Conservation (phyloP, 352 stramenopile species). For the Globisporangium irregulare region DNA sequence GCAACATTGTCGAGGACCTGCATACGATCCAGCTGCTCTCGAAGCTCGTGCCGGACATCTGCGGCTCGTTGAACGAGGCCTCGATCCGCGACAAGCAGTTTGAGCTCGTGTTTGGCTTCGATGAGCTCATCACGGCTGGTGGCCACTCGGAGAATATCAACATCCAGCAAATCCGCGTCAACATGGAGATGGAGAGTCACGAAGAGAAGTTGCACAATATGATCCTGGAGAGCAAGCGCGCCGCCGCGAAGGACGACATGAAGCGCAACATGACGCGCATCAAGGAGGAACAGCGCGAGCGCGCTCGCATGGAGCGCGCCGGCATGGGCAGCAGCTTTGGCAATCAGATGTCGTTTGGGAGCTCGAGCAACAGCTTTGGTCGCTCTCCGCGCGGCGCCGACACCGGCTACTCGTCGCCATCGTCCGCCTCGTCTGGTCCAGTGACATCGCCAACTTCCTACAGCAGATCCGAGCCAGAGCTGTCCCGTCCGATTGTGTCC, state of each 20-base stretch:
- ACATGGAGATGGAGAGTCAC: conserved; percentile 99
- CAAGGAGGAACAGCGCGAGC: conserved; percentile 86
- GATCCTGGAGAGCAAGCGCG: conserved; percentile 96
- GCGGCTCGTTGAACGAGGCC: conserved; percentile 90
- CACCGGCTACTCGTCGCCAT: conserved; percentile 34
- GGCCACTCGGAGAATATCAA: conserved; percentile 97
- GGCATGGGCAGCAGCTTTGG: conserved; percentile 55
- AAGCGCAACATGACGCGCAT: conserved; percentile 87
- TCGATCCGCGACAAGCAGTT: conserved; percentile 97
- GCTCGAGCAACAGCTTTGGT: conserved; percentile 56
- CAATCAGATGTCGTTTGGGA: conserved; percentile 72
- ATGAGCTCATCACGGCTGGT: conserved; percentile 97
- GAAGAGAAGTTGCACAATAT: conserved; percentile 99
- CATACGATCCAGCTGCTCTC: conserved; percentile 97
- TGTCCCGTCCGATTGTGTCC: conserved; percentile 38
- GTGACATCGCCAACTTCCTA: conserved; percentile 63
- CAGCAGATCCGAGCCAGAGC: conserved; percentile 35
- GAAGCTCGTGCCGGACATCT: conserved; percentile 97
- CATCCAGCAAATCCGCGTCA: conserved; percentile 92
- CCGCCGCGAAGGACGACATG: conserved; percentile 87
- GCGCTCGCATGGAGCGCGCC: conserved; percentile 68
- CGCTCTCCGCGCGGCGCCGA: conserved; percentile 51
- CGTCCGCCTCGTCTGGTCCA: conserved; percentile 22
- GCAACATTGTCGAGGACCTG: conserved; percentile 99
- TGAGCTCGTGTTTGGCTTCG: conserved; percentile 99